Evolutionary conservation across 1,284 basidiomycete species (phyloP).

Genomic region (Ceratorhiza oryzae-sativae): DNA sequence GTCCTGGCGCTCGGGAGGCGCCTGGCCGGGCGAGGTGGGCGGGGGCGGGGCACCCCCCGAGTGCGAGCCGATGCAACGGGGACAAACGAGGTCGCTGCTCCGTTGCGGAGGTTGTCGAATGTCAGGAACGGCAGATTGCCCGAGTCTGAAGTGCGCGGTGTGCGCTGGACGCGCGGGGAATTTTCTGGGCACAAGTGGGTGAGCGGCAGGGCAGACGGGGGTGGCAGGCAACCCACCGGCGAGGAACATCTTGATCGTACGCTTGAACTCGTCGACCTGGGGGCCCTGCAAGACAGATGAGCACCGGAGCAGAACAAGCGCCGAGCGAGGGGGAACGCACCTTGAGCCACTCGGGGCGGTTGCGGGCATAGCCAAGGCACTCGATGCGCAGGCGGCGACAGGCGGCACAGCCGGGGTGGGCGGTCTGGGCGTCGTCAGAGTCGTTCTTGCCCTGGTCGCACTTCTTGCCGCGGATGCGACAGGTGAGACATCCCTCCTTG

Average conservation of each 20-base stretch:
- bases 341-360: constrained; percentile 46
- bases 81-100: constrained; percentile 36
- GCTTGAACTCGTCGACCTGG: constrained; percentile 39
- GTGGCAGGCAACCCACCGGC: constrained; percentile 5
- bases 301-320: constrained; percentile 21
- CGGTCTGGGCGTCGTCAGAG: not conserved
- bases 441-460: constrained; percentile 37
- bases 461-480: constrained; percentile 38
- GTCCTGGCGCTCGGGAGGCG: constrained; percentile 20
- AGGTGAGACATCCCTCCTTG: constrained; percentile 38
- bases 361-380: constrained; percentile 45
- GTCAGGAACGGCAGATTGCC: constrained; percentile 36
- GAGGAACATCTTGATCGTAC: constrained; percentile 39
- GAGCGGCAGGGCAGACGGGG: not conserved
- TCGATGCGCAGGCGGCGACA: constrained; percentile 46
- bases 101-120: constrained; percentile 35
- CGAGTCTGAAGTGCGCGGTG: constrained; percentile 36
- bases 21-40: constrained; percentile 30
- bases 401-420: constrained; percentile 41
- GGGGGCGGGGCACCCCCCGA: constrained; percentile 1
- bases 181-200: constrained; percentile 16
- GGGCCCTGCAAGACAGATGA: constrained; percentile 24
- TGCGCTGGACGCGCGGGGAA: constrained; percentile 37
- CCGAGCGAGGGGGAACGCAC: constrained; percentile 38
- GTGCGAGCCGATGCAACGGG: constrained; percentile 23